Evolutionary conservation across 2,329 filamentous ascomycete species (phyloP).

Genomic region (Sporothrix brasiliensis): DNA sequence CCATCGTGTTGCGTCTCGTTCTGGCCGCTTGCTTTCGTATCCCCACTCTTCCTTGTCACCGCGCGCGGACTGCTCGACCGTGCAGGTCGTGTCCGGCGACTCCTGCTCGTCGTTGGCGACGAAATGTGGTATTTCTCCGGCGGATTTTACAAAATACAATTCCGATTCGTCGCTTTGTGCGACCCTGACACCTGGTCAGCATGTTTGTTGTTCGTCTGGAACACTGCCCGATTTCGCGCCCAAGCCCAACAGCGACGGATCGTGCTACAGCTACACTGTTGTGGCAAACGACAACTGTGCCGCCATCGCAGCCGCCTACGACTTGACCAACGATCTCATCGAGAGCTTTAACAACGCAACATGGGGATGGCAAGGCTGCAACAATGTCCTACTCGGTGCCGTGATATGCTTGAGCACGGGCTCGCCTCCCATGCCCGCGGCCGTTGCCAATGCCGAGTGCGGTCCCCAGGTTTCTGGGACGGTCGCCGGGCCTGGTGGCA

Average conservation of each 20-base stretch:
- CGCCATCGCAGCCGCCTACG: conserved; percentile 37
- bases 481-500: conserved; percentile 34
- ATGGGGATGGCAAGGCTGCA: conserved; percentile 47
- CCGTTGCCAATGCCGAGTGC: conserved; percentile 42
- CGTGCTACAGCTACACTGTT: conserved; percentile 44
- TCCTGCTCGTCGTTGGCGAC: conserved; percentile 29
- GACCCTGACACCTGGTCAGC: conserved; percentile 42
- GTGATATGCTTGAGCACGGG: conserved; percentile 45
- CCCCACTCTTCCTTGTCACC: too few species aligned
- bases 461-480: conserved; percentile 44
- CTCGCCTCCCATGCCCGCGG: conserved; percentile 43
- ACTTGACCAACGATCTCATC: conserved; percentile 28
- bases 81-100: conserved; percentile 30
- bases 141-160: conserved; percentile 40
- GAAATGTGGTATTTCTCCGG: conserved; percentile 32
- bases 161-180: conserved; percentile 40
- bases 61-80: conserved; percentile 30
- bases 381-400: conserved; percentile 38
- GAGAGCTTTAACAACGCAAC: conserved; percentile 44
- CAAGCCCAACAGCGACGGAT: conserved; percentile 44
- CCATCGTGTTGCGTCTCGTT: too few species aligned
- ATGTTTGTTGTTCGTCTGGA: conserved; percentile 46
- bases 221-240: conserved; percentile 43
- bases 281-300: conserved; percentile 43
- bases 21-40: too few species aligned